phyloP scores from a whole-genome alignment of 1,139 yeast genomes.

The Geotrichum klebahnii region DNA sequence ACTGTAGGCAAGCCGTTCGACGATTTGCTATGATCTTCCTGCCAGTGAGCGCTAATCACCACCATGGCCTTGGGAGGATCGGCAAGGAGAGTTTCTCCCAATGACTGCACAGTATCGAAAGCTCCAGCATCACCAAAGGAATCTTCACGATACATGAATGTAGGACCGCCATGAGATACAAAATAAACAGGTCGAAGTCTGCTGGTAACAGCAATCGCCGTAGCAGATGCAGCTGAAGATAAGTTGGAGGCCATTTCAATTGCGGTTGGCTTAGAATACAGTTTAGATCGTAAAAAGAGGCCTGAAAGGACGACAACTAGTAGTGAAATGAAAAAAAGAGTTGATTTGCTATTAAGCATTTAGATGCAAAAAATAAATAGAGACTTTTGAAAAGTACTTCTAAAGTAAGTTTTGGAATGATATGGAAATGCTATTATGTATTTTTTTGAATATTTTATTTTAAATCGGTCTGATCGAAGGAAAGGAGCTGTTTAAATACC shows the following conservation, averaged over 20 bases:
- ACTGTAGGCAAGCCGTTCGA: conserved; percentile 13
- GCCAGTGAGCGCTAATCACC: conserved; percentile 74
- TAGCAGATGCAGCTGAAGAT: background rate
- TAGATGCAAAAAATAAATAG: too few species aligned
- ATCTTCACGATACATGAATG: conserved; percentile 54
- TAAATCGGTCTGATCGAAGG: too few species aligned
- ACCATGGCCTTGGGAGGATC: conserved; percentile 56
- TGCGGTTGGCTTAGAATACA: background rate
- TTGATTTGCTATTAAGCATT: background rate
- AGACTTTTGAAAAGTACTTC: too few species aligned
- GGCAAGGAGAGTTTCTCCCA: conserved; percentile 51
- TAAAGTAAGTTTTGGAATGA: too few species aligned
- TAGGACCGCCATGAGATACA: conserved; percentile 77
- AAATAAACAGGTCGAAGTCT: conserved; percentile 52
- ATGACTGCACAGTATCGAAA: conserved; percentile 46
- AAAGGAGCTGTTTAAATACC: too few species aligned
- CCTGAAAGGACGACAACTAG: background rate
- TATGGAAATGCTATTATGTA: too few species aligned
- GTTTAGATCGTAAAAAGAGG: background rate
- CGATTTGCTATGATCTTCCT: conserved; percentile 38
- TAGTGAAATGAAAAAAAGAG: background rate
- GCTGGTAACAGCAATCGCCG: conserved; percentile 2
- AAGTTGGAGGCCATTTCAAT: background rate
- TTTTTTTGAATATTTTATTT: too few species aligned
- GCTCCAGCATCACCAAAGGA: conserved; percentile 50